Evolutionary conservation across 148 eudicot species (phyloP), one percentile per base, ranked within the genome.

Genomic region (Fagopyrum homotropicum): DNA sequence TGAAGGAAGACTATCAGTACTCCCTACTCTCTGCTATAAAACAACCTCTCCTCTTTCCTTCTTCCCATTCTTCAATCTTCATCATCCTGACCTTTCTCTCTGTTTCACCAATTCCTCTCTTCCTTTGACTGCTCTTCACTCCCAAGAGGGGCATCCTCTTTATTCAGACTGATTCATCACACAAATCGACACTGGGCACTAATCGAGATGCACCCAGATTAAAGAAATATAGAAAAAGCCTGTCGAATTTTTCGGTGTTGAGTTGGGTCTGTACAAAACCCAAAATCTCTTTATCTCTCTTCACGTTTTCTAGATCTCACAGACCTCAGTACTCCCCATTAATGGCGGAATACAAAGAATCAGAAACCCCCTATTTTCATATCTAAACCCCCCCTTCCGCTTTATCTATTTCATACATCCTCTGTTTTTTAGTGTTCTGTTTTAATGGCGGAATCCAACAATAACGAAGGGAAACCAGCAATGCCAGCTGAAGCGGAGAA

Each of bases 401-500:
- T 44, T 40, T 12, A 0, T 4, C 51, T 15, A 1, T 40, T 16
- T 15, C 45, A 55, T 10, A 5, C 19, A 16, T 30, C 15, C 79
- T 40, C 9, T 40, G 51, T 45, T 47, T 22, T 22, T 47, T 49
- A n/a, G 22, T 29, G 15, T 19, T 30, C 60, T 63, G 57, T 69
- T 76, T 86, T 86, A 66, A 66, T 66, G 71, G 71, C 71, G 89
- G 87, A 89, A 55, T 82, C 79, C 68, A 79, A 35, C 78, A 75
- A 35, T 35, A 35, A 69, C 77, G 78, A 93, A 80, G 82, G 73
- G 6, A 91, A 91, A 60, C 44, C 69, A 29, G 69, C 90, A 79
- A 79, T 83, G 90, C 87, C 93, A 16, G 80, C 73, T 45, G 89
- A 83, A 64, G 85, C 93, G 45, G 98, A 96, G 82, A 96, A 96